These are phyloP conservation scores for Raffaelea ambrosiae DNA, from an alignment of 2,329 filamentous ascomycete genomes.

Conservation along the genomic window DNA sequence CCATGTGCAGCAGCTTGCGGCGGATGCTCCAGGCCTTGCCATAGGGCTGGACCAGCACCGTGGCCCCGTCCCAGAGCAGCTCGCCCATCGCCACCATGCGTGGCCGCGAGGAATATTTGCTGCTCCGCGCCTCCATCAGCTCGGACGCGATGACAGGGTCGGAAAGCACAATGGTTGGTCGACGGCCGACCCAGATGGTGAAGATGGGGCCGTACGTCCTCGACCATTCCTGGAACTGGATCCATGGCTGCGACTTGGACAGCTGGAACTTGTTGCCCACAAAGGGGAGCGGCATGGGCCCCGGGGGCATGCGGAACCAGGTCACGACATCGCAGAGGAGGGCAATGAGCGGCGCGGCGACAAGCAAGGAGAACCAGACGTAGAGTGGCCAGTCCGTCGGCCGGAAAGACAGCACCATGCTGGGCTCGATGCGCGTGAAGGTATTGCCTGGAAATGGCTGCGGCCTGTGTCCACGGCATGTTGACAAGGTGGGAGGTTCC, in stretches of 20 bases:
- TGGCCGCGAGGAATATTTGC: conserved; percentile 21
- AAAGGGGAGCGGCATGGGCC: conserved; percentile 35
- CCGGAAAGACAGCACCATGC: conserved; percentile 8
- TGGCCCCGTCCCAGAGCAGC: conserved; percentile 27
- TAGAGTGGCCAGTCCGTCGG: neutral
- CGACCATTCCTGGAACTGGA: conserved; percentile 34
- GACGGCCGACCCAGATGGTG: conserved; percentile 38
- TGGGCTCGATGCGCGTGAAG: no score
- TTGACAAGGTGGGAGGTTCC: no score
- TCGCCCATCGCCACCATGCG: conserved; percentile 16
- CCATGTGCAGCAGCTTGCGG: conserved; percentile 31
- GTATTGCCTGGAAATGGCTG: no score
- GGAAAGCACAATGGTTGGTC: conserved; percentile 33
- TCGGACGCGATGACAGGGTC: conserved; percentile 33
- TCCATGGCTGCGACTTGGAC: conserved; percentile 19
- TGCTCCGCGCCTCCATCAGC: conserved; percentile 34
- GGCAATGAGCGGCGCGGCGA: neutral
- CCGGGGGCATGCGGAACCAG: conserved; percentile 33
- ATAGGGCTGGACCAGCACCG: conserved; percentile 39
- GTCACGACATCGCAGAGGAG: conserved; percentile 22
- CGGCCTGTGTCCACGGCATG: no score
- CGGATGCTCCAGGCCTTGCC: conserved; percentile 36
- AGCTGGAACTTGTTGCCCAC: conserved; percentile 29
- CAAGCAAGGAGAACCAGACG: neutral
- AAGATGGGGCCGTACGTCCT: conserved; percentile 35